phyloP scores from a whole-genome alignment of 2,329 filamentous ascomycete species.

The Neonectria coccinea region DNA sequence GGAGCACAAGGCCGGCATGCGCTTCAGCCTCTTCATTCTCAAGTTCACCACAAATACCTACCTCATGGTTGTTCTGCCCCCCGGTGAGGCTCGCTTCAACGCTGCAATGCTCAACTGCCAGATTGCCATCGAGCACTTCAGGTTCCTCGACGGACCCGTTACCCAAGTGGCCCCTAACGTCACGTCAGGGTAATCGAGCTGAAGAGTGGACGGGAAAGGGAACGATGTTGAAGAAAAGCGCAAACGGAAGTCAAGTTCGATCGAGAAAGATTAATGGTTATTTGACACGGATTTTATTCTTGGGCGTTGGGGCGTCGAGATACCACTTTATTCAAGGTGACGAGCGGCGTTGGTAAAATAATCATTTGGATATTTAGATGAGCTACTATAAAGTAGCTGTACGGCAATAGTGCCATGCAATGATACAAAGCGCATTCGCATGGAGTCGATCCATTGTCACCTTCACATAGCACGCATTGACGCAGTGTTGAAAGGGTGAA shows the following conservation, averaged over 20 bases:
- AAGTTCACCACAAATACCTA: slow-evolving; percentile 99
- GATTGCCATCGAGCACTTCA: slow-evolving; percentile 86
- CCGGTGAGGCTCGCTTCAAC: slow-evolving; percentile 92
- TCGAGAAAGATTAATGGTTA: slow-evolving; percentile 4
- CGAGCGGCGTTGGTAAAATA: slow-evolving; percentile 21
- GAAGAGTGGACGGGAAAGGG: neutral
- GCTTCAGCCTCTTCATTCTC: slow-evolving; percentile 93
- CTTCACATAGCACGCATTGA: neutral
- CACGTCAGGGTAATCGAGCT: slow-evolving; percentile 12
- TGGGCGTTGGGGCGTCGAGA: slow-evolving; percentile 44
- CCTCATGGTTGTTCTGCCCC: slow-evolving; percentile 89
- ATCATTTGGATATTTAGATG: slow-evolving; percentile 25
- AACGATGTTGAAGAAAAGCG: neutral
- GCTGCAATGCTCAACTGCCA: slow-evolving; percentile 90
- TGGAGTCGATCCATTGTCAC: neutral
- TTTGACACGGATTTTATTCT: slow-evolving; percentile 27
- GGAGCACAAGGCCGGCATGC: slow-evolving; percentile 79
- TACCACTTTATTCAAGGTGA: slow-evolving; percentile 39
- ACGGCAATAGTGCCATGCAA: slow-evolving; percentile 15
- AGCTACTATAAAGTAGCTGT: slow-evolving; percentile 22
- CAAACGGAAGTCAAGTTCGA: neutral
- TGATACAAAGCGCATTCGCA: slow-evolving; percentile 15
- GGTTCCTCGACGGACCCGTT: slow-evolving; percentile 68
- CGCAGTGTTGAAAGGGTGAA: neutral
- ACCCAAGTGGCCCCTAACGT: slow-evolving; percentile 30